Base-by-base conservation (phyloP, 192 early-diverging fungal genomes). In the Podila minutissima region DNA sequence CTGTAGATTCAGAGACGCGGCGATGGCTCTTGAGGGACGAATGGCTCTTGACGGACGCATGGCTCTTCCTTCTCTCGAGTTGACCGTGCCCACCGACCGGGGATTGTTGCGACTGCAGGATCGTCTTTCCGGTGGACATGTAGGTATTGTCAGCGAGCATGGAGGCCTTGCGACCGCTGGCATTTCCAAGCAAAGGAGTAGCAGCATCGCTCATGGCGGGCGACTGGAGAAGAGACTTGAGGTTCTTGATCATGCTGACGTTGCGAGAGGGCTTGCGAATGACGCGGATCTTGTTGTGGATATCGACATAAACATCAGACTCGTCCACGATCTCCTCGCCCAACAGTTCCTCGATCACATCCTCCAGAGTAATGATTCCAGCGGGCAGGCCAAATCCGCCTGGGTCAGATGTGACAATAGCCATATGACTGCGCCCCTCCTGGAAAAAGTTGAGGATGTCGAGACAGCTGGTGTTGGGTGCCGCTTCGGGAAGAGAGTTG, bases 361-460 rank as follows among this genome's bases (percentile, higher is more conserved):
- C 93, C 69, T 95, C 93, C 48, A 95, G 83, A 3, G 93, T 95
- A 48, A 95, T 90, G 26, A 93, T 89, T 35, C 93, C 93, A 12
- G 93, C 83, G 3, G 90, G 90, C 33, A 83, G 85, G 4, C 85
- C 76, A 9, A 87, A 74, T 75, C 88, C 69, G 26, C 88, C 83
- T 66, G 86, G 87, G 69, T 87, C 72, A 28, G 74, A 74, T 4
- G 73, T 74, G 11, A 93, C 91, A 50, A 92, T 84, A 6, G 93
- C 94, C 92, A 95, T 91, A 64, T 95, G 94, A 61, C 92, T 92
- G 66, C 92, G 88, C 24, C 94, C 94, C 70, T 93, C 92, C 67
- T 95, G 94, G 83, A 95, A 95, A 59, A 92, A 92, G 76, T 95
- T 95, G 58, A 95, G 83, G 38, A 95, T 93, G 55, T 95, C 94